Base-by-base conservation (phyloP, 2,329 filamentous ascomycete species). In the Cytospora piceicola region DNA sequence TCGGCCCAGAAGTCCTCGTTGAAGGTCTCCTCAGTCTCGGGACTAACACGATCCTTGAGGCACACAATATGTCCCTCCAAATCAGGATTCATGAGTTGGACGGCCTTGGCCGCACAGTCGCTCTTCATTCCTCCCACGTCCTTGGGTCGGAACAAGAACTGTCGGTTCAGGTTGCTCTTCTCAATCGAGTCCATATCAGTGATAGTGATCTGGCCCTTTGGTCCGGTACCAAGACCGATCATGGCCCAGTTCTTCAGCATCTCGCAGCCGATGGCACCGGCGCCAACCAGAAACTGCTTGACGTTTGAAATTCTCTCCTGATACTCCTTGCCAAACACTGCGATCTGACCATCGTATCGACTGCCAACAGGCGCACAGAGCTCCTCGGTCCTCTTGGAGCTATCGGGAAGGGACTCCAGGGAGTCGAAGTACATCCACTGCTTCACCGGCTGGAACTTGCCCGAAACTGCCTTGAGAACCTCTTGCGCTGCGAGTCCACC, bases 241-340 rank as follows among this genome's bases (percentile, higher is more conserved):
- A 99, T 96, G 42, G 96, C 94, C 94, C 95, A 99, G 78, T 98
- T 98, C 87, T 99, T 99, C 71, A 99, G 82, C 91, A 98, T 99
- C 76, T 99, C 95, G 75, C 95, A 99, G 55, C 95, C 95, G 76
- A 99, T 99, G 69, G 96, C 95, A 73, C 95, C 95, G 56, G 95
- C 93, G 71, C 95, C 95, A 65, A 99, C 95, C 63, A 99, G 84
- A 82, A 99, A 99, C 73, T 98, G 88, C 74, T 90, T 95, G 68
- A 95, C 79, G 73, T 97, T 96, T 67, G 90, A 87, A 71, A 99
- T 86, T 83, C 97, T 97, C 60, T 97, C 90, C 78, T 99, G 95
- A 78, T 90, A 99, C 69, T 97, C 92, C 73, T 87, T 90, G 68
- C 95, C 95, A 71, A 99, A 96, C 1, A 99, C 95, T 2, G 93